Conservation (phyloP, 305 asterid genomes). For the Plantago coronopus region DNA sequence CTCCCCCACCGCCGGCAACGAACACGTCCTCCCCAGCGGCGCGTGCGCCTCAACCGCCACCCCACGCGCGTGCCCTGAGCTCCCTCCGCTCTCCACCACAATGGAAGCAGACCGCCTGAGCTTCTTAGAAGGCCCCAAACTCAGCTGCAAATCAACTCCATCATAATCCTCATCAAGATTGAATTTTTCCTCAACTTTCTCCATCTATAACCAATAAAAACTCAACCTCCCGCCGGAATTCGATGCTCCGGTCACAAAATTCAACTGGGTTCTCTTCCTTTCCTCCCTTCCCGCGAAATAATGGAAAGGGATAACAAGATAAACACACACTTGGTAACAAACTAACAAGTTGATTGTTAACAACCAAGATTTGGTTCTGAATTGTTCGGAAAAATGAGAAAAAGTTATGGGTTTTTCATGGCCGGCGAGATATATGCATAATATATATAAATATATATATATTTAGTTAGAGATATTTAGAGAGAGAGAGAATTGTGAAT, state of each 20-base stretch:
- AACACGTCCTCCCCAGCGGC: conserved; percentile 52
- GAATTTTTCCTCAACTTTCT: conserved; percentile 31
- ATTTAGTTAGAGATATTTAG: too few relatives aligned
- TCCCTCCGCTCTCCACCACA: conserved; percentile 25
- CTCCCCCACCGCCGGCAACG: conserved; percentile 52
- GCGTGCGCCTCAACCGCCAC: conserved; percentile 30
- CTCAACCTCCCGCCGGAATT: conserved; percentile 3
- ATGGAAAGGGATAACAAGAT: not conserved
- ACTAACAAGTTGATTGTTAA: not conserved
- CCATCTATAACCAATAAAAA: conserved; percentile 26
- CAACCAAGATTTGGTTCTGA: not conserved
- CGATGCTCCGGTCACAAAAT: conserved; percentile 15
- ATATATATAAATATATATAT: not conserved
- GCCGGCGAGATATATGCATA: too few relatives aligned
- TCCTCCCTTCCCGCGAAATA: conserved; percentile 2
- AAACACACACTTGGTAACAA: not conserved
- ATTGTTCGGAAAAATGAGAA: not conserved
- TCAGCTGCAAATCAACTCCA: conserved; percentile 50
- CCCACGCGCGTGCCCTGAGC: conserved; percentile 20
- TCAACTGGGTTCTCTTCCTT: conserved; percentile 23
- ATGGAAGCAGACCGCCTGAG: conserved; percentile 57
- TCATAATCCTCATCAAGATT: conserved; percentile 26
- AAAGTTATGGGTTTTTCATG: not conserved
- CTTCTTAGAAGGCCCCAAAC: conserved; percentile 63
- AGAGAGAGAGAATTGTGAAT: not conserved